Evolutionary conservation across 805 yeast species (phyloP), one percentile per base, ranked within the genome.

Genomic region (Sugiyamaella valdiviana): DNA sequence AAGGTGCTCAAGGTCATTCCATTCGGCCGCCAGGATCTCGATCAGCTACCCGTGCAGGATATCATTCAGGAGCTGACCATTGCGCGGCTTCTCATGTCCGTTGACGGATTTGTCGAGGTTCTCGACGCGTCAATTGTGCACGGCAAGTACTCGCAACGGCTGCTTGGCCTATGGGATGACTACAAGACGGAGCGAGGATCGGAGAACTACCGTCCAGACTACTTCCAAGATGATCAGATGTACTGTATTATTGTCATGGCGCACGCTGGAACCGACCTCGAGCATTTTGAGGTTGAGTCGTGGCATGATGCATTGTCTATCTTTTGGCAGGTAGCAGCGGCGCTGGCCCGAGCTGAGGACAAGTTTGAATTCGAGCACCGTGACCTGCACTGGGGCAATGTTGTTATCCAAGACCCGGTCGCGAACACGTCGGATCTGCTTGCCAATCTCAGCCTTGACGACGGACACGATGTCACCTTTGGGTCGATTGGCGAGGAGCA

Each of bases 341-440:
- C 71, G 3, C 63, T 83, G 21, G 72, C 76, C 21, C 64, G 63
- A 7, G 82, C 79, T 1, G 89, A 84, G 61, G 62, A 67, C 14
- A 59, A 65, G 35, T 66, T 68, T 51, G 69, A 74, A 51, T 83
- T 83, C 63, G 90, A 83, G 63, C 91, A 84, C 57, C 70, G 91
- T 42, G 86, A 83, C 61, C 63, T 84, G 50, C 83, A 80, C 52
- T 72, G 83, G 74, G 82, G 82, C 10, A 83, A 83, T 57, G 68
- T 83, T 46, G 66, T 81, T 14, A 66, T 83, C 15, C 45, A 42
- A 3, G 19, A 36, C 15, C 12, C 32, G 6, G 44, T 45, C n/a
- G 14, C 38, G 10, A 6, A 23, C n/a, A 22, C 44, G 12, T 26
- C 54, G 3, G 42, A 38, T 22, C 17, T 44, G 42, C 35, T 52